phyloP scores from a whole-genome alignment of 1,284 basidiomycete species.

The Sporisorium scitamineum region DNA sequence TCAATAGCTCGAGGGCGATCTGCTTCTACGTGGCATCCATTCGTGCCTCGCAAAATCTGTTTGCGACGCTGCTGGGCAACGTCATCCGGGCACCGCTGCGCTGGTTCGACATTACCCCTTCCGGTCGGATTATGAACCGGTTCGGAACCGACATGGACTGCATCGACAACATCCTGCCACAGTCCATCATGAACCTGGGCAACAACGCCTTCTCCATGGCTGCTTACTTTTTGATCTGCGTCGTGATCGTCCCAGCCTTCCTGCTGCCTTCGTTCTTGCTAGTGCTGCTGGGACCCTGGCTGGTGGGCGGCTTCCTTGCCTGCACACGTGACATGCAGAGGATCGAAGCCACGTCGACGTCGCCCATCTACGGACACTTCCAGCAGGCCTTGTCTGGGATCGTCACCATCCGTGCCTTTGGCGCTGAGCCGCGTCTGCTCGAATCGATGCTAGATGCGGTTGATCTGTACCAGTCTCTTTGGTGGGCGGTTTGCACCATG shows the following conservation, averaged over 20 bases:
- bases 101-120: slow-evolving; percentile 65
- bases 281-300: slow-evolving; percentile 42
- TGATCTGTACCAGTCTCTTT: slow-evolving; percentile 50
- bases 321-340: slow-evolving; percentile 65
- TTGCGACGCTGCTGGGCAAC: slow-evolving; percentile 51
- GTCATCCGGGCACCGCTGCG: slow-evolving; percentile 60
- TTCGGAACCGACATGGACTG: slow-evolving; percentile 64
- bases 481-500: slow-evolving; percentile 66
- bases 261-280: slow-evolving; percentile 51
- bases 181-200: slow-evolving; percentile 48
- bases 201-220: slow-evolving; percentile 52
- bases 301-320: slow-evolving; percentile 59
- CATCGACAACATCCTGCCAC: slow-evolving; percentile 62
- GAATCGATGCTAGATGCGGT: slow-evolving; percentile 54
- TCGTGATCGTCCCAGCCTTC: slow-evolving; percentile 61
- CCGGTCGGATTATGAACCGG: slow-evolving; percentile 63
- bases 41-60: slow-evolving; percentile 54
- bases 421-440: slow-evolving; percentile 53
- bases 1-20: slow-evolving; percentile 39
- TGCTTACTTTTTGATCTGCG: slow-evolving; percentile 54
- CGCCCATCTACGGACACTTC: slow-evolving; percentile 65
- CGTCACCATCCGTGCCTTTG: slow-evolving; percentile 65
- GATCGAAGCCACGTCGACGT: slow-evolving; percentile 66
- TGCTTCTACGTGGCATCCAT: slow-evolving; percentile 49
- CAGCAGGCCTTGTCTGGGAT: slow-evolving; percentile 61